A percentile compares a stretch with the other conserved stretches of the same genome.
Conservation (phyloP, 108 stramenopile species). For the Stephanodiscus minutulus region DNA sequence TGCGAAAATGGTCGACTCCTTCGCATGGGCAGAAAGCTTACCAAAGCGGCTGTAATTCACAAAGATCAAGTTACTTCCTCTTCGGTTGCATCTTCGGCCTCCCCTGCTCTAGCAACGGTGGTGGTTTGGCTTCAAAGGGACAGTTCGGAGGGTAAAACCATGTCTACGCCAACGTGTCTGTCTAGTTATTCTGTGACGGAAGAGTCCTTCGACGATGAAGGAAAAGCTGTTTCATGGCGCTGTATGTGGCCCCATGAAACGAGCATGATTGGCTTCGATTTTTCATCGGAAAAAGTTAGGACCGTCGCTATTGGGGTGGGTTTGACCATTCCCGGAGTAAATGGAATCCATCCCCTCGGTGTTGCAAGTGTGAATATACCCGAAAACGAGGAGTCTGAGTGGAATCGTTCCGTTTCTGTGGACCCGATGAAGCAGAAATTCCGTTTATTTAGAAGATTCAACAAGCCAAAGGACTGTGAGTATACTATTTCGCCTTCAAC, state of each 20-base stretch:
- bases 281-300: not conserved
- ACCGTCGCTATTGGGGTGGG: constrained; percentile 21
- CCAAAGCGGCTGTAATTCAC: not conserved
- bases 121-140: constrained; percentile 6
- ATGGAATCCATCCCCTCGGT: constrained; percentile 21
- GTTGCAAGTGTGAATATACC: constrained; percentile 22
- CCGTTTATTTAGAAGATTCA: not conserved
- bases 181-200: constrained; percentile 1
- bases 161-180: not conserved
- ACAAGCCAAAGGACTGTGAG: not conserved
- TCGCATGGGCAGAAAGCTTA: not conserved
- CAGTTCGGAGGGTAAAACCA: not conserved
- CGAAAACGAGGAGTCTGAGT: constrained; percentile 1
- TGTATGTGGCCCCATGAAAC: constrained; percentile 6
- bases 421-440: not conserved
- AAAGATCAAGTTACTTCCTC: not conserved
- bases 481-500: constrained; percentile 17
- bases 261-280: not conserved
- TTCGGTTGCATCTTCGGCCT: no score
- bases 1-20: constrained; percentile 1
- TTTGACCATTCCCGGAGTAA: constrained; percentile 4
- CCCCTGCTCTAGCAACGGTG: not conserved
- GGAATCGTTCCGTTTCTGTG: constrained; percentile 13
- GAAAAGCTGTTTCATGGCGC: not conserved
- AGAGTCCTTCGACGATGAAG: constrained; percentile 6